These are phyloP conservation scores for Echinosophora koreensis DNA, from an alignment of 306 rosid species.

Conservation along the genomic window DNA sequence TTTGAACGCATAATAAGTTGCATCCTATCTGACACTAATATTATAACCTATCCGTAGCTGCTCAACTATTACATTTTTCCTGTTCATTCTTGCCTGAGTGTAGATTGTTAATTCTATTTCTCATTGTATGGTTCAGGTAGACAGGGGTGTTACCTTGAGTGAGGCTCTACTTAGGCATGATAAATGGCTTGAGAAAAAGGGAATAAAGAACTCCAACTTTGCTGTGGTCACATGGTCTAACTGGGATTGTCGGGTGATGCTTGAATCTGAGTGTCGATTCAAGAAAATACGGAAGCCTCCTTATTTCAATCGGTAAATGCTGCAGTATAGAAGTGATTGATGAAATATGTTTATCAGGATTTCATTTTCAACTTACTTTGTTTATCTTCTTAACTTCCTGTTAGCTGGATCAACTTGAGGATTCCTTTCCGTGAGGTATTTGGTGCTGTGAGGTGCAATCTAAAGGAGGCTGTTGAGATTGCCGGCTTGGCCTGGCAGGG, in stretches of 20 bases:
- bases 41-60: slow-evolving; percentile 22
- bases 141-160: slow-evolving; percentile 84
- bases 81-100: slow-evolving; percentile 7
- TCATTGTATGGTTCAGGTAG: slow-evolving; percentile 69
- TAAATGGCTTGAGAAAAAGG: slow-evolving; percentile 96
- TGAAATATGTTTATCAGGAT: slow-evolving; percentile 31
- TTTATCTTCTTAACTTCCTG: slow-evolving; percentile 43
- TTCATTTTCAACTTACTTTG: slow-evolving; percentile 46
- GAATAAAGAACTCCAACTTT: slow-evolving; percentile 83
- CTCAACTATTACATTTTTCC: slow-evolving; percentile 28
- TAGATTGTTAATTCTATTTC: slow-evolving; percentile 34
- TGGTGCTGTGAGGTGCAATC: slow-evolving; percentile 81
- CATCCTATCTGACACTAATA: background rate
- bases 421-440: slow-evolving; percentile 85
- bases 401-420: slow-evolving; percentile 93
- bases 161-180: slow-evolving; percentile 97
- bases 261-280: slow-evolving; percentile 93
- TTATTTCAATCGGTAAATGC: slow-evolving; percentile 81
- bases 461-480: slow-evolving; percentile 92
- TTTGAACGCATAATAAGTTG: slow-evolving; percentile 29
- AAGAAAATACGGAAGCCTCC: slow-evolving; percentile 94
- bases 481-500: slow-evolving; percentile 94
- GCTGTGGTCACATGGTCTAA: slow-evolving; percentile 97
- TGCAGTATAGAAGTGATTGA: slow-evolving; percentile 39
- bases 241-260: slow-evolving; percentile 97